phyloP scores from a whole-genome alignment of 1,139 yeast genomes.

The Meyerozyma smithsonii region DNA sequence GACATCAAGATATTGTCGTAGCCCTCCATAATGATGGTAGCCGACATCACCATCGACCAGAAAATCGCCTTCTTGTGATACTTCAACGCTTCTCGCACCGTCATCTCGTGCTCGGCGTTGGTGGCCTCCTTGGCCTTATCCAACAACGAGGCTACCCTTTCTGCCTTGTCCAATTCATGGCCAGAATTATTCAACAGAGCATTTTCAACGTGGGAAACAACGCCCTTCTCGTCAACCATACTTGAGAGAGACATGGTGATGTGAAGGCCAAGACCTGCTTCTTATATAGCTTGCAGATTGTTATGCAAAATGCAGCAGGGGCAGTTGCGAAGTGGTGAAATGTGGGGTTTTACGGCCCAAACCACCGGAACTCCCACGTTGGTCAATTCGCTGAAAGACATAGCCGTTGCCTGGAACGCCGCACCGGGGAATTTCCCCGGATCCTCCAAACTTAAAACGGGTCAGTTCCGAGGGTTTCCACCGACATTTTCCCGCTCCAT shows the following conservation, averaged over 20 bases:
- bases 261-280: not conserved
- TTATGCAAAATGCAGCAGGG: not conserved
- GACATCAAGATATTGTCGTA: conserved; percentile 18
- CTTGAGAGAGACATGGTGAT: not conserved
- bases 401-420: too few species aligned
- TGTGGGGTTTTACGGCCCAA: not conserved
- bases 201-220: conserved; percentile 1
- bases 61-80: conserved; percentile 18
- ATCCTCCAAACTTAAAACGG: not conserved
- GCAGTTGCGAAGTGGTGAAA: not conserved
- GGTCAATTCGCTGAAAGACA: too few species aligned
- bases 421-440: not conserved
- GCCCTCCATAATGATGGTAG: conserved; percentile 24
- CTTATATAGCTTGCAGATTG: not conserved
- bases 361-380: not conserved
- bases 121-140: conserved; percentile 16
- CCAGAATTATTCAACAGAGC: not conserved
- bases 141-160: not conserved
- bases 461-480: not conserved
- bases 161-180: not conserved
- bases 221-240: not conserved
- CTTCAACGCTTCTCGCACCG: conserved; percentile 14
- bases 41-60: conserved; percentile 20
- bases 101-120: conserved; percentile 17
- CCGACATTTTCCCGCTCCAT: not conserved